phyloP scores from a whole-genome alignment of 1,284 basidiomycete species.

The Chondrostereum purpureum region DNA sequence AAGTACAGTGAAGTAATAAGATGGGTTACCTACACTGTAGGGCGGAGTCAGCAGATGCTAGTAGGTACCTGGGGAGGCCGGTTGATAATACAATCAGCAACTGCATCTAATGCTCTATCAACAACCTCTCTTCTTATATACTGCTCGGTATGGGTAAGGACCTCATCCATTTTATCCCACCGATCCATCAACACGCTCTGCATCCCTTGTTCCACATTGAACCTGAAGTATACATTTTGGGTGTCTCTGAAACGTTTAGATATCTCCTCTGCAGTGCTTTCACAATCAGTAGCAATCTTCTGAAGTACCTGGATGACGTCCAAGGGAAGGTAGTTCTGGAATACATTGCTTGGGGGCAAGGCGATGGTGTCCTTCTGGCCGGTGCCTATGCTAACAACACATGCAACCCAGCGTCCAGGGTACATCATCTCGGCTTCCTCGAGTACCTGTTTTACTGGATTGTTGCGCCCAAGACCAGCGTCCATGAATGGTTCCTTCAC shows the following conservation, averaged over 20 bases:
- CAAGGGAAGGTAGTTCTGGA: neutral
- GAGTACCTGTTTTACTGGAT: constrained; percentile 8
- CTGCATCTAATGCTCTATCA: neutral
- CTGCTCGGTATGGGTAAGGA: neutral
- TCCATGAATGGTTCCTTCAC: constrained; percentile 19
- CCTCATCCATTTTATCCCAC: neutral
- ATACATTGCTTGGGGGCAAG: neutral
- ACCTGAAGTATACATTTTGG: neutral
- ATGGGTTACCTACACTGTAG: too few relatives aligned
- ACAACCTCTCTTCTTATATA: neutral
- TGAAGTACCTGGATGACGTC: neutral
- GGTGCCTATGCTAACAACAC: neutral
- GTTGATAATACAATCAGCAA: neutral
- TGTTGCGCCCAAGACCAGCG: constrained; percentile 22
- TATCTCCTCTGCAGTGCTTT: neutral
- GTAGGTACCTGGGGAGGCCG: neutral
- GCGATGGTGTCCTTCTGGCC: neutral
- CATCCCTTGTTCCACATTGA: neutral
- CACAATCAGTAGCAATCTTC: neutral
- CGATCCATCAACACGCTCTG: neutral
- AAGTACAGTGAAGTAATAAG: too few relatives aligned
- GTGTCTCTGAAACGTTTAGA: neutral
- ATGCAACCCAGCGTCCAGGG: too few relatives aligned
- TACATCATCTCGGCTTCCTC: neutral
- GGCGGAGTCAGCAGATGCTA: too few relatives aligned